Evolutionary conservation across 202 grass and related monocot genomes (phyloP), one percentile per base, ranked within the genome.

Genomic region (Carex sylvatica): DNA sequence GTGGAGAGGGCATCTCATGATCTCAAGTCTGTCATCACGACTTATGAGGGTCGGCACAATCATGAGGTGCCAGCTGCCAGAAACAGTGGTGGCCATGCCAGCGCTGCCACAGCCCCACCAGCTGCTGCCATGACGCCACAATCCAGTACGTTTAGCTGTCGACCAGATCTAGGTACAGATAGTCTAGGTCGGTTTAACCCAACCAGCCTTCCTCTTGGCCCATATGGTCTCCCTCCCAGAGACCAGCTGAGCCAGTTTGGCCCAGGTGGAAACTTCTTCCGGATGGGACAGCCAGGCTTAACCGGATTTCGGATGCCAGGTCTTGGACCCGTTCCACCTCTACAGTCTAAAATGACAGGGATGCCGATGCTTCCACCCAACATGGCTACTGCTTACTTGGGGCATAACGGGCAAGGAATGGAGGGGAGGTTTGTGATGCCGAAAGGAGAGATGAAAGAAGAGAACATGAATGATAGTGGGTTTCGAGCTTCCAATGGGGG

Each of bases 1-100:
- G 95, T 98, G 18, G 95, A 98, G 66, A 93, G 95, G 81, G 95
- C 95, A 10, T 94, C 95, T 0, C 90, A 98, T 84, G 95, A 98
- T 90, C 90, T 98, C 78, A 98, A 98, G 78, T 98, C 92, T 0
- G 95, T 98, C 6, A 91, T 98, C 84, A 98, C 95, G 2, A 98
- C 95, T 0, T 98, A 98, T 1, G 95, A 98, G 76, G 95, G 95
- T 15, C 94, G 94, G 71, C 95, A 98, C 80, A 91, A 95, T 87
- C 95, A 98, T 86, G 92, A 98, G 70, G 95, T 98, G 64, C 95
- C 95, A 49, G 95, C 95, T 80, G 89, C 95, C 12, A 95, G 90
- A 87, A 97, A 93, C 59, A 91, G 89, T 11, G 85, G 89, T 20
- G 89, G 91, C 42, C 74, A 69, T 51, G 36, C 8, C 74, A 77